These are phyloP conservation scores for Candida maltosa DNA, from an alignment of 805 yeast genomes.

Conservation along the genomic window DNA sequence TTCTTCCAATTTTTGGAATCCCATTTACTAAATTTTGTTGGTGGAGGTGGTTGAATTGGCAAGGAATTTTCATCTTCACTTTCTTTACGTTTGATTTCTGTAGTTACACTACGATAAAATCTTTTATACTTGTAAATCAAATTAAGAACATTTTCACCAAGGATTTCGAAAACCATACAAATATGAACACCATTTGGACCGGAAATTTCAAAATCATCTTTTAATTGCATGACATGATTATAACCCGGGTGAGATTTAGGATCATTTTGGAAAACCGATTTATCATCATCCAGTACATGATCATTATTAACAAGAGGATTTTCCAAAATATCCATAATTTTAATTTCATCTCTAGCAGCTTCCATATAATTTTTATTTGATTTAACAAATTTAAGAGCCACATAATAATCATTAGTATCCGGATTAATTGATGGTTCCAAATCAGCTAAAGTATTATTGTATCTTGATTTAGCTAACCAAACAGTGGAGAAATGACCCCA, in stretches of 20 bases:
- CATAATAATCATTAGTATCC: constrained; percentile 36
- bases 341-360: constrained; percentile 65
- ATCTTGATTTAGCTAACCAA: constrained; percentile 49
- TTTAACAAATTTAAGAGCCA: constrained; percentile 62
- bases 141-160: constrained; percentile 58
- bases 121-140: constrained; percentile 45
- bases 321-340: constrained; percentile 39
- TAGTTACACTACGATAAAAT: constrained; percentile 4
- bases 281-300: constrained; percentile 11
- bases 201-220: constrained; percentile 51
- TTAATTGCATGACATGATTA: constrained; percentile 47
- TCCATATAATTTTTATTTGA: constrained; percentile 51
- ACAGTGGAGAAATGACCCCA: constrained; percentile 75
- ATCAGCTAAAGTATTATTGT: constrained; percentile 18
- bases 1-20: constrained; percentile 16
- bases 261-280: constrained; percentile 9
- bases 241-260: constrained; percentile 44
- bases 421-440: not conserved
- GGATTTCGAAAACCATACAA: constrained; percentile 64
- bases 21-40: constrained; percentile 15
- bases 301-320: constrained; percentile 14
- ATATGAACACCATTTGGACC: constrained; percentile 67
- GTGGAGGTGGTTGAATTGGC: not conserved
- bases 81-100: constrained; percentile 3
- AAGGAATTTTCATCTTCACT: constrained; percentile 1